Evolutionary conservation across 2,329 filamentous ascomycete genomes (phyloP).

Genomic region (Pseudophaeomoniella oleicola): DNA sequence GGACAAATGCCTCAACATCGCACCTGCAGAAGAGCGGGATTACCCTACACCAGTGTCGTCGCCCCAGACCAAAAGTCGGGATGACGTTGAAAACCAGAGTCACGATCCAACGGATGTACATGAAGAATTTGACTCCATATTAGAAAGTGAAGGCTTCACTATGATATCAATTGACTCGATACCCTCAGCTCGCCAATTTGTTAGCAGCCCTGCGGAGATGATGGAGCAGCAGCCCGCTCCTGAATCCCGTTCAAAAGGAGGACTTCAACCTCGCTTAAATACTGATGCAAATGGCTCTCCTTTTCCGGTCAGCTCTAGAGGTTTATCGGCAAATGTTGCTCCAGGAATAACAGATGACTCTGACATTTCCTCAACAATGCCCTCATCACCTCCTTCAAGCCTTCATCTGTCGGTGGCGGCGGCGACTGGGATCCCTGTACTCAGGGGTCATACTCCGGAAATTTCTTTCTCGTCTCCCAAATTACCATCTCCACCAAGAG

Average conservation of each 20-base stretch:
- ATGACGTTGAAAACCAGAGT: constrained; percentile 6
- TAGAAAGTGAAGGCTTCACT: constrained; percentile 43
- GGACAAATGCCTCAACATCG: neutral
- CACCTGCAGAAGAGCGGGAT: no score
- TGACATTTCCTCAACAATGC: constrained; percentile 11
- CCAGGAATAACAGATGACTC: constrained; percentile 6
- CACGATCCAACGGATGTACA: constrained; percentile 25
- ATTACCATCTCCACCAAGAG: constrained; percentile 8
- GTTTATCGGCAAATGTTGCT: neutral
- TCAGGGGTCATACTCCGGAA: neutral
- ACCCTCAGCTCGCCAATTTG: constrained; percentile 22
- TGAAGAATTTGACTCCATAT: constrained; percentile 37
- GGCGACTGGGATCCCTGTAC: neutral
- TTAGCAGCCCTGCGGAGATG: constrained; percentile 5
- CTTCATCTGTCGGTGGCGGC: neutral
- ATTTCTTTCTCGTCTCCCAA: constrained; percentile 7
- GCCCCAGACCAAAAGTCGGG: constrained; percentile 1
- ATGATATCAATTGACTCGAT: constrained; percentile 42
- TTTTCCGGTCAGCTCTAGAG: neutral
- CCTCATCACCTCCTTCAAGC: constrained; percentile 9
- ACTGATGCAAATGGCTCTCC: neutral
- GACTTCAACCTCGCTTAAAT: neutral
- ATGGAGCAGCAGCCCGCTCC: neutral
- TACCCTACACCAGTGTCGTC: constrained; percentile 12
- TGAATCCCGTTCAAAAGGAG: neutral